Evolutionary conservation across 805 yeast species (phyloP).

Genomic region (Zygoascus tannicola): DNA sequence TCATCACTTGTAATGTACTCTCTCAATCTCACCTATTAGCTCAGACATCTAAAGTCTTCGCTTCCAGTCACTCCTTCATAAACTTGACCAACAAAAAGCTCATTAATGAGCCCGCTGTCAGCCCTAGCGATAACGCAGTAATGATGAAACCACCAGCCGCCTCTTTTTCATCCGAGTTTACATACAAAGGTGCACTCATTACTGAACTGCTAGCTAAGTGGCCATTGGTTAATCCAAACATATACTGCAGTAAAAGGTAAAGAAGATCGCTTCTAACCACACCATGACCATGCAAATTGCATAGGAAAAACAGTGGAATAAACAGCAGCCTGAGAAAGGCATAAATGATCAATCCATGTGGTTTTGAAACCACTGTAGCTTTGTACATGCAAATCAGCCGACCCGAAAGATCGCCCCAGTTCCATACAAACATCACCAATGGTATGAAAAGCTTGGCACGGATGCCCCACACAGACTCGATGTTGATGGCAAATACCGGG

Average conservation of each 20-base stretch:
- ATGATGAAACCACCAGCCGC: constrained; percentile 95
- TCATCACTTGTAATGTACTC: no score
- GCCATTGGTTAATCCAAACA: constrained; percentile 84
- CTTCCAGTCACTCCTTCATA: background rate
- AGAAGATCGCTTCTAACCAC: constrained; percentile 37
- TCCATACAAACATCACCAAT: constrained; percentile 76
- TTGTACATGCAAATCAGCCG: constrained; percentile 54
- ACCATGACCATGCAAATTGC: constrained; percentile 44
- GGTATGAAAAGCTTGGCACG: constrained; percentile 48
- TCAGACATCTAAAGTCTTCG: no score
- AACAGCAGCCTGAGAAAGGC: constrained; percentile 46
- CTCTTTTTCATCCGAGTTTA: constrained; percentile 59
- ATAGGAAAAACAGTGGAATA: constrained; percentile 63
- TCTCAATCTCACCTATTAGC: no score
- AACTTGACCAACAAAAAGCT: constrained; percentile 54
- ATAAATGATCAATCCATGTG: constrained; percentile 40
- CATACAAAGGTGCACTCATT: constrained; percentile 59
- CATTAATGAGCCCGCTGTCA: constrained; percentile 66
- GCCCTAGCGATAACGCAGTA: constrained; percentile 66
- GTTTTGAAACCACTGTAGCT: constrained; percentile 35
- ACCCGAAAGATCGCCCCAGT: constrained; percentile 77
- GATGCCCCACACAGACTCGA: constrained; percentile 40
- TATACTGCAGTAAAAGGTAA: constrained; percentile 61
- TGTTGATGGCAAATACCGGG: constrained; percentile 81
- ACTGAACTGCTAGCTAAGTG: constrained; percentile 73